Percentiles rank a stretch among this genome's conserved stretches.
phyloP scores from a whole-genome alignment of 768 basidiomycete genomes.

The Peribolospora baueri region DNA sequence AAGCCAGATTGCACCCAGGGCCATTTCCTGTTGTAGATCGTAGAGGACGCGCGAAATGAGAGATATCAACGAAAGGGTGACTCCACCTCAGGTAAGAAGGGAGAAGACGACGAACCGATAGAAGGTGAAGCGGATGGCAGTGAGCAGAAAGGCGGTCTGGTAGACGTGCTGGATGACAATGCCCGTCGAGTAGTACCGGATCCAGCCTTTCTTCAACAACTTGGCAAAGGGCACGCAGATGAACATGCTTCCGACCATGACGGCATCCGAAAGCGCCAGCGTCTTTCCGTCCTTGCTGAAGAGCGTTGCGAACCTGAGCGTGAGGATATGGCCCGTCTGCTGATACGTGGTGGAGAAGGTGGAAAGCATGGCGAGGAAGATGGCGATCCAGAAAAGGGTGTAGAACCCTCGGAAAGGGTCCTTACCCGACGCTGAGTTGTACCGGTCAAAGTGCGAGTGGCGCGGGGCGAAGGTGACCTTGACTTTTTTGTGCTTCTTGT shows the following conservation, averaged over 20 bases:
- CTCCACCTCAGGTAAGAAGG: neutral
- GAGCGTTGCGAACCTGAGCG: conserved; percentile 56
- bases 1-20: conserved; percentile 29
- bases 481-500: neutral
- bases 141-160: conserved; percentile 47
- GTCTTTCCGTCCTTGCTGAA: conserved; percentile 64
- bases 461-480: conserved; percentile 50
- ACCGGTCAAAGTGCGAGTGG: conserved; percentile 58
- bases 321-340: conserved; percentile 49
- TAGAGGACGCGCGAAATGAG: conserved; percentile 1
- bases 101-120: conserved; percentile 30
- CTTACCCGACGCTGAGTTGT: conserved; percentile 41
- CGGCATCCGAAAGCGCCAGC: conserved; percentile 58
- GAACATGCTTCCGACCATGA: conserved; percentile 50
- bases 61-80: neutral
- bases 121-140: conserved; percentile 71
- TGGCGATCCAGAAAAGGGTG: conserved; percentile 56
- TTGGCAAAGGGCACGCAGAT: conserved; percentile 61
- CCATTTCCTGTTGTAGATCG: conserved; percentile 3
- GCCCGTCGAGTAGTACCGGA: conserved; percentile 55
- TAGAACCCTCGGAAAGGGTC: conserved; percentile 63
- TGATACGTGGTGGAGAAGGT: conserved; percentile 33
- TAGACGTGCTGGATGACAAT: conserved; percentile 51
- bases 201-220: conserved; percentile 44
- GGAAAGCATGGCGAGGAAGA: conserved; percentile 58